A percentile compares a stretch with the other conserved stretches of the same genome.
These are phyloP conservation scores for Decorospora gaudefroyi DNA, from an alignment of 2,329 filamentous ascomycete genomes.

Conservation along the genomic window DNA sequence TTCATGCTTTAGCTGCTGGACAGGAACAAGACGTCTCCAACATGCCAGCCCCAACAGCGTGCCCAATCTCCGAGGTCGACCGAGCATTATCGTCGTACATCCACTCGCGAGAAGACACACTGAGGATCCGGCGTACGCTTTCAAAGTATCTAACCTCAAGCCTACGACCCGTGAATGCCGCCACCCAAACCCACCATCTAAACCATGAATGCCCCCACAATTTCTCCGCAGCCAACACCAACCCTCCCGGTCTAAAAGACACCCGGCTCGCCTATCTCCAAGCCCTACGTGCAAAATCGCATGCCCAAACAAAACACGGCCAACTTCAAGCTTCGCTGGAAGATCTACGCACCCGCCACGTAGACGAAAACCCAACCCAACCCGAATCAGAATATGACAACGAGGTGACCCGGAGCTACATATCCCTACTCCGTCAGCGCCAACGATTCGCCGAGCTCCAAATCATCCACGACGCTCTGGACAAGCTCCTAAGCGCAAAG, in stretches of 20 bases:
- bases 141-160: slow-evolving; percentile 41
- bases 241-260: slow-evolving; percentile 49
- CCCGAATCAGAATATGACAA: slow-evolving; percentile 39
- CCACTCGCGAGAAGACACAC: slow-evolving; percentile 44
- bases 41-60: slow-evolving; percentile 36
- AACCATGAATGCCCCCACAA: slow-evolving; percentile 38
- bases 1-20: background rate
- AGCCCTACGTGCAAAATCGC: slow-evolving; percentile 51
- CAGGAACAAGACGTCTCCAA: slow-evolving; percentile 1
- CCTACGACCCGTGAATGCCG: slow-evolving; percentile 33
- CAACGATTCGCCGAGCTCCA: slow-evolving; percentile 53
- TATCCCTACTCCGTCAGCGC: slow-evolving; percentile 53
- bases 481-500: slow-evolving; percentile 44
- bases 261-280: slow-evolving; percentile 53
- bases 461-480: slow-evolving; percentile 53
- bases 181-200: slow-evolving; percentile 40
- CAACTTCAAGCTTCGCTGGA: slow-evolving; percentile 39
- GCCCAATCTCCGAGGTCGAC: slow-evolving; percentile 47
- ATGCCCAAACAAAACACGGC: slow-evolving; percentile 49
- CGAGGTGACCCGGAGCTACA: slow-evolving; percentile 44
- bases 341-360: slow-evolving; percentile 34
- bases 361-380: slow-evolving; percentile 34
- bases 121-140: slow-evolving; percentile 43
- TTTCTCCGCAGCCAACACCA: slow-evolving; percentile 29
- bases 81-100: slow-evolving; percentile 44